phyloP scores from a whole-genome alignment of 2,329 filamentous ascomycete species.

The Fusarium bulbicola region DNA sequence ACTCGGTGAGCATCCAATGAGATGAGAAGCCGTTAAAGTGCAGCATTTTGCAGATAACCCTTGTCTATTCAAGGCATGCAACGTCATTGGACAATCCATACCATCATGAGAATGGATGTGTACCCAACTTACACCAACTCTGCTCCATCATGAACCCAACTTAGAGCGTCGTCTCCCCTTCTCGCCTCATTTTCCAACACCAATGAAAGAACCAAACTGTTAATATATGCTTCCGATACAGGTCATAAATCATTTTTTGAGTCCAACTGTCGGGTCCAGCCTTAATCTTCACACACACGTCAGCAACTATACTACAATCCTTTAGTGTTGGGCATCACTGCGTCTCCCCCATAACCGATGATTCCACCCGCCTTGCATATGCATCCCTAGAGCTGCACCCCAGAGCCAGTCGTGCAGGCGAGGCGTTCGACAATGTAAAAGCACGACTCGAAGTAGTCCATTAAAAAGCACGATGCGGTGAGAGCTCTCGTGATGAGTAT shows the following conservation, averaged over 20 bases:
- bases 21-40: slow-evolving; percentile 2
- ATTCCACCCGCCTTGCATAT: slow-evolving; percentile 18
- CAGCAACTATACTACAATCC: slow-evolving; percentile 13
- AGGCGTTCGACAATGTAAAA: slow-evolving; percentile 21
- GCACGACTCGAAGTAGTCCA: slow-evolving; percentile 5
- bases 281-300: slow-evolving; percentile 19
- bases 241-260: slow-evolving; percentile 1
- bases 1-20: slow-evolving; percentile 19
- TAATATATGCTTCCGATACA: background rate
- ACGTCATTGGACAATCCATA: slow-evolving; percentile 16
- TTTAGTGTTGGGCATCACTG: slow-evolving; percentile 41
- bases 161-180: background rate
- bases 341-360: slow-evolving; percentile 23
- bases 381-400: slow-evolving; percentile 20
- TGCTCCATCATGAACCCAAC: background rate
- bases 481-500: slow-evolving; percentile 5
- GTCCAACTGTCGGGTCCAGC: background rate
- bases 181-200: slow-evolving; percentile 2
- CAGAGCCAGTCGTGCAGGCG: slow-evolving; percentile 30
- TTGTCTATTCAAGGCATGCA: slow-evolving; percentile 4
- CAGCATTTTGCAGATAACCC: slow-evolving; percentile 8
- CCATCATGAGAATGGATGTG: background rate
- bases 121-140: slow-evolving; percentile 27
- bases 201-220: background rate
- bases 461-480: slow-evolving; percentile 9